Conservation (phyloP, 2,329 filamentous ascomycete genomes). For the Cercospora nicotianae region DNA sequence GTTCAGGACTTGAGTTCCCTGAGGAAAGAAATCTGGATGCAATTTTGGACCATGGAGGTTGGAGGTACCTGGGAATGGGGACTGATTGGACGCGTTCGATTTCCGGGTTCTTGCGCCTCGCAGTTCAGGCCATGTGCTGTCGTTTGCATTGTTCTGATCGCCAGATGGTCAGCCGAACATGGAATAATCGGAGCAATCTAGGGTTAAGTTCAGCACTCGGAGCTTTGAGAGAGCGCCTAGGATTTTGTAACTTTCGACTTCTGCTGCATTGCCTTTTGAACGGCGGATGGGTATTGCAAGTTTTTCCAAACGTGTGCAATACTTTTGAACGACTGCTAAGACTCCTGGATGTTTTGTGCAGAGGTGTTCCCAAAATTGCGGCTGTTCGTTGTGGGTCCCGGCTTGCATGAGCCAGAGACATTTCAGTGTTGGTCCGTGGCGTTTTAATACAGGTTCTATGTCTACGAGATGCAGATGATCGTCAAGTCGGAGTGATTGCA, state of each 20-base stretch:
- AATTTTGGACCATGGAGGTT: too few species aligned
- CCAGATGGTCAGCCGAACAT: neutral
- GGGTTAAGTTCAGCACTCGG: neutral
- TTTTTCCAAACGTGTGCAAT: neutral
- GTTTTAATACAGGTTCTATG: neutral
- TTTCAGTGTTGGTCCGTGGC: neutral
- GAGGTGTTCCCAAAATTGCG: too few species aligned
- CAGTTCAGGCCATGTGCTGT: too few species aligned
- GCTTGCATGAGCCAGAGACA: neutral
- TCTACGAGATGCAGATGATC: neutral
- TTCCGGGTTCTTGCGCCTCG: too few species aligned
- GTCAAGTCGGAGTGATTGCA: neutral
- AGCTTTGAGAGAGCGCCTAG: neutral
- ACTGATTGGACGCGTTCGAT: too few species aligned
- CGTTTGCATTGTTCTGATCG: too few species aligned
- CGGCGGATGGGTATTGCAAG: neutral
- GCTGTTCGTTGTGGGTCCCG: neutral
- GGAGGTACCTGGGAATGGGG: too few species aligned
- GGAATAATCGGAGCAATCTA: neutral
- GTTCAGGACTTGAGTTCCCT: neutral
- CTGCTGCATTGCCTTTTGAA: neutral
- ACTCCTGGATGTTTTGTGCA: neutral
- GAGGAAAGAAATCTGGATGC: too few species aligned
- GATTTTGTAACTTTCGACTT: neutral
- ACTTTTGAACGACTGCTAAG: neutral